Evolutionary conservation across 352 stramenopile species (phyloP), one percentile per base, ranked within the genome.

Genomic region (Globisporangium yorkense): DNA sequence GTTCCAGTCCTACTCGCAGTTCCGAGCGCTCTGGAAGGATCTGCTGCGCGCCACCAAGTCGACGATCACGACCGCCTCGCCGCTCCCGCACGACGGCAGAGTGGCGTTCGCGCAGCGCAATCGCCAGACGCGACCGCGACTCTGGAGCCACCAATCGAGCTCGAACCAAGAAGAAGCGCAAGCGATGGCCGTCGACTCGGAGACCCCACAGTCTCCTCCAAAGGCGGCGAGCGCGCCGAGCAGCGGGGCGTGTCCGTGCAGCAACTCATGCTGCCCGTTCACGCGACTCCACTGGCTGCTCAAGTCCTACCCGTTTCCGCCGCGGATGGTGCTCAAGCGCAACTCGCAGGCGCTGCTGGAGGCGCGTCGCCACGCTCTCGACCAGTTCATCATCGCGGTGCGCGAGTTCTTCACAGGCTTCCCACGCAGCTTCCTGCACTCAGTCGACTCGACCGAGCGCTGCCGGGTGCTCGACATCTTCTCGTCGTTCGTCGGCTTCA

Each of bases 1-100:
- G 15, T 57, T 65, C 51, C 77, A 73, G 18, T 87, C 77, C 6
- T 85, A 85, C 65, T 85, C 74, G 0, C 68, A 87, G 56, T 87
- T 87, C 41, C 77, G 77, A 21, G 66, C 65, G 46, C 70, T 87
- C 46, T 85, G 74, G 74, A 80, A 68, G 51, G 71, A 80, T 27
- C 51, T 87, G 41, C 58, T 70, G 45, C 66, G 64, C 27, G 70
- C 70, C 20, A 87, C 77, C 5, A 76, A 74, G 54, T 50, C 51
- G 41, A 39, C 49, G 31, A 59, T 51, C 37, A 57, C 50, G 24
- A 57, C 56, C 9, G 48, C 54, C 3, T 61, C 57, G 6, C 50
- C 64, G 8, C 53, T 70, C 16, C 39, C 54, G 6, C 31, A 50
- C n/a, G 54, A 59, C 37, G 45, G 54, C 48, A 62, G 62, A 27